Conservation (phyloP, 495 filamentous ascomycete species). For the Talaromyces nanjingensis region DNA sequence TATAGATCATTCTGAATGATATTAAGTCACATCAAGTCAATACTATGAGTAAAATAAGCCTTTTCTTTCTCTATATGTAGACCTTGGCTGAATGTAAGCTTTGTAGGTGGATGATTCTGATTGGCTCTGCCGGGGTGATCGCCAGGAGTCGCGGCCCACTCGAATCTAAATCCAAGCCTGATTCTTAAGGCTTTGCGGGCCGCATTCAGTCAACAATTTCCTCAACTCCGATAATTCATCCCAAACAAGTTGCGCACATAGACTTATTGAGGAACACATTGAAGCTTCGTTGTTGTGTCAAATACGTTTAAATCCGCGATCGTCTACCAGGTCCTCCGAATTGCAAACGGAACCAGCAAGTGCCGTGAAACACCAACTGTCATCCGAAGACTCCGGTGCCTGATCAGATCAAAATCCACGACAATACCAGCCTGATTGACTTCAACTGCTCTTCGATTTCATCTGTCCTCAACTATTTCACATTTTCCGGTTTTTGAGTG, state of each 20-base stretch:
- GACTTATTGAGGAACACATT: not conserved
- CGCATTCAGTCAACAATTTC: not conserved
- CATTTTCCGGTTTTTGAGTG: conserved; percentile 8
- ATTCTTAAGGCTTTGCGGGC: not conserved
- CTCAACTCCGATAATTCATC: not conserved
- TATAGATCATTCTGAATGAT: not conserved
- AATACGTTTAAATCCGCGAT: no score
- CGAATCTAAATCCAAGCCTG: not conserved
- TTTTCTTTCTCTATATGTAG: no score
- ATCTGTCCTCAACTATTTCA: not conserved
- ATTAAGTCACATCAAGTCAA: no score
- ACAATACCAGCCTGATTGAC: not conserved
- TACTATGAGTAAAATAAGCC: no score
- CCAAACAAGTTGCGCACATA: not conserved
- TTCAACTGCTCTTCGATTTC: conserved; percentile 1
- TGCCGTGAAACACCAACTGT: not conserved
- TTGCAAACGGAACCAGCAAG: not conserved
- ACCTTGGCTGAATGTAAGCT: not conserved
- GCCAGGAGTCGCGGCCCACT: not conserved
- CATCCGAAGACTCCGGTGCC: not conserved
- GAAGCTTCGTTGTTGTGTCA: no score
- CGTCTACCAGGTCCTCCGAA: not conserved
- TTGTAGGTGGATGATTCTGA: not conserved
- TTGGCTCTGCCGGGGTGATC: not conserved
- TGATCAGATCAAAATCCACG: not conserved